phyloP scores from a whole-genome alignment of 108 stramenopile genomes.

The Skeletonema grethae region DNA sequence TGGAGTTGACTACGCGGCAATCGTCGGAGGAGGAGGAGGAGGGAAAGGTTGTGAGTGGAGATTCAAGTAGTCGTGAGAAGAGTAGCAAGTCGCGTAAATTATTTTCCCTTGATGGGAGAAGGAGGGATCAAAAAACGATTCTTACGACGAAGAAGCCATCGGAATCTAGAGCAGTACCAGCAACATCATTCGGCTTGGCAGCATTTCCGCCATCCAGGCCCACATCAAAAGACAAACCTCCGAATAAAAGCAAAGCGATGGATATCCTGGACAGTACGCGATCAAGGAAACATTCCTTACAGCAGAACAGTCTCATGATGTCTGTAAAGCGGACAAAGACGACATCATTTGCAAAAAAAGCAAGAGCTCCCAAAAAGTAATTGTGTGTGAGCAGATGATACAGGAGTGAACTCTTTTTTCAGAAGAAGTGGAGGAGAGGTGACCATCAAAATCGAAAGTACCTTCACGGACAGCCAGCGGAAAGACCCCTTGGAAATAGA shows the following conservation, averaged over 20 bases:
- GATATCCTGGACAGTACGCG: neutral
- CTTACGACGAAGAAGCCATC: neutral
- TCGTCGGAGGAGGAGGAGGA: neutral
- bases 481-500: too few relatives aligned
- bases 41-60: neutral
- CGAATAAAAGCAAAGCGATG: neutral
- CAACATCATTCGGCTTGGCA: neutral
- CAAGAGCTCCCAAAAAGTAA: neutral
- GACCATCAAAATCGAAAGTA: too few relatives aligned
- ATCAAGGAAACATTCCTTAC: slow-evolving; percentile 1
- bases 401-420: too few relatives aligned
- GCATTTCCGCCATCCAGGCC: neutral
- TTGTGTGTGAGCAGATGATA: too few relatives aligned
- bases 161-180: neutral
- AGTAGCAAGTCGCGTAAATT: slow-evolving; percentile 6
- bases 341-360: neutral
- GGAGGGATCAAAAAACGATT: neutral
- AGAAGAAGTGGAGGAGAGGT: too few relatives aligned
- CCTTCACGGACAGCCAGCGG: too few relatives aligned
- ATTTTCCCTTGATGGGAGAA: neutral
- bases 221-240: neutral
- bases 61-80: neutral
- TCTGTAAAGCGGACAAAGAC: neutral
- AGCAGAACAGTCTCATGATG: neutral
- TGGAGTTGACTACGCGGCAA: neutral